Conservation (phyloP, 2,329 filamentous ascomycete genomes). For the Calycina marina region DNA sequence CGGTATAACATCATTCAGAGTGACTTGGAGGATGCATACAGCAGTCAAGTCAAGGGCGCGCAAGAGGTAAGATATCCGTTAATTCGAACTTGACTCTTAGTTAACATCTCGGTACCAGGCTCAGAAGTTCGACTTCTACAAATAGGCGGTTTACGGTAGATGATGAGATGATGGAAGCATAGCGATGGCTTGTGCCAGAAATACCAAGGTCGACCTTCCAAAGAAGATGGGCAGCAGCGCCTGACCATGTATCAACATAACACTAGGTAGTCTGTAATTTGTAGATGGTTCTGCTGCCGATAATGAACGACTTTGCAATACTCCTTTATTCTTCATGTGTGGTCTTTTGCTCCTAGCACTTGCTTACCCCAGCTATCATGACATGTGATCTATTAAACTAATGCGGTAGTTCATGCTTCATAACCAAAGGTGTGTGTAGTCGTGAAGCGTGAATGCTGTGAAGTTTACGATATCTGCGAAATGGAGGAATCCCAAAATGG, state of each 20-base stretch:
- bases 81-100: neutral
- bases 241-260: constrained; percentile 1
- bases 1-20: constrained; percentile 98
- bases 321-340: too few species aligned
- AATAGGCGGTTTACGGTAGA: constrained; percentile 30
- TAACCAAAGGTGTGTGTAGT: too few species aligned
- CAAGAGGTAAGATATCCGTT: constrained; percentile 36
- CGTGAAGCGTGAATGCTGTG: too few species aligned
- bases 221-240: neutral
- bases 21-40: constrained; percentile 94
- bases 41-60: constrained; percentile 82
- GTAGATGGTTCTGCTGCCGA: constrained; percentile 6
- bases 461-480: too few species aligned
- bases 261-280: constrained; percentile 7
- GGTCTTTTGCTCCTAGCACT: too few species aligned
- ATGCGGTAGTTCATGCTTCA: too few species aligned
- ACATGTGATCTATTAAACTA: too few species aligned
- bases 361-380: too few species aligned
- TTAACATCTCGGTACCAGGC: constrained; percentile 7
- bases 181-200: neutral
- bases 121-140: constrained; percentile 88
- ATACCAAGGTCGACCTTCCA: too few species aligned
- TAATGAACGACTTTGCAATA: too few species aligned
- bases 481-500: too few species aligned
- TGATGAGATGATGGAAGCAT: neutral